Conservation (phyloP, 1,139 yeast species). For the Sugiyamaella novakii region DNA sequence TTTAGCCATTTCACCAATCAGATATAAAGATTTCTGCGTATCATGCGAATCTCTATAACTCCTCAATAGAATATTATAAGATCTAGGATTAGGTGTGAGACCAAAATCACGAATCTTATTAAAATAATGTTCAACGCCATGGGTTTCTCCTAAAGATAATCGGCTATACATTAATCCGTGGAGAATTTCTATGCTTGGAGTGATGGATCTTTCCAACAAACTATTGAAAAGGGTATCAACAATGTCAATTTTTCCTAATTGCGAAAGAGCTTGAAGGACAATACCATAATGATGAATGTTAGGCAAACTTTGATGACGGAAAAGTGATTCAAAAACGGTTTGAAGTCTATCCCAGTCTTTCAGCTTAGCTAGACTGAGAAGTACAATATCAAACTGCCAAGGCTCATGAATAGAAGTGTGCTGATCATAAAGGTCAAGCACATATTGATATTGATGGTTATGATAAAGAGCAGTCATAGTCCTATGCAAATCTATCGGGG, state of each 20-base stretch:
- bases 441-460: conserved; percentile 48
- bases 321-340: conserved; percentile 61
- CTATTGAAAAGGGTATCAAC: conserved; percentile 57
- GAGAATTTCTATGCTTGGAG: conserved; percentile 53
- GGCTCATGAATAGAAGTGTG: conserved; percentile 38
- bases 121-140: conserved; percentile 50
- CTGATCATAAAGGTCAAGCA: conserved; percentile 46
- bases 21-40: conserved; percentile 37
- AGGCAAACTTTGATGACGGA: conserved; percentile 58
- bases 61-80: conserved; percentile 35
- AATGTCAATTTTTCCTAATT: conserved; percentile 56
- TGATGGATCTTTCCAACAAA: conserved; percentile 48
- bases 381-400: conserved; percentile 34
- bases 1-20: conserved; percentile 36
- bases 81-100: conserved; percentile 39
- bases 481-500: conserved; percentile 33
- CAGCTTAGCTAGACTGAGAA: conserved; percentile 51
- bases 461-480: conserved; percentile 50
- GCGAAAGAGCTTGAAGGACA: conserved; percentile 64
- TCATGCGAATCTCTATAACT: conserved; percentile 39
- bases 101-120: conserved; percentile 45
- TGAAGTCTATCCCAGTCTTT: conserved; percentile 64
- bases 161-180: conserved; percentile 51
- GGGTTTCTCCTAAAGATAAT: conserved; percentile 50
- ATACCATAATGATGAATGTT: conserved; percentile 61